Evolutionary conservation across 345 rosid genomes (phyloP).

Genomic region (Melaleuca quinquenervia): DNA sequence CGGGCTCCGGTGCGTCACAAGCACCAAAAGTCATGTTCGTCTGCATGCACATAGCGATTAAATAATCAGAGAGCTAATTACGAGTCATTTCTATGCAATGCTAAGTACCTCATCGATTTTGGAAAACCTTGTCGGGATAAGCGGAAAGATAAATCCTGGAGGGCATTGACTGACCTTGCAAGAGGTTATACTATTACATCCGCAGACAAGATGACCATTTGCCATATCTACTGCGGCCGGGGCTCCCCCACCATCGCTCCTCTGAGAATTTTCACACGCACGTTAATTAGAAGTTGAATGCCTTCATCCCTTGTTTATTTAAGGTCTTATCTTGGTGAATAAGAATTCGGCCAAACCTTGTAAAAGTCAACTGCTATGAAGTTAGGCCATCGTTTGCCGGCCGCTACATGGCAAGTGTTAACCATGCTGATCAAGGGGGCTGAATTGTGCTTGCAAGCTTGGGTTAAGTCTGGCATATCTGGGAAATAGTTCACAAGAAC

Average conservation of each 20-base stretch:
- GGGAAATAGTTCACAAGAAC: constrained; percentile 68
- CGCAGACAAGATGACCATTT: constrained; percentile 76
- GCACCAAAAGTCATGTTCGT: constrained; percentile 36
- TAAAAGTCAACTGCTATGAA: constrained; percentile 88
- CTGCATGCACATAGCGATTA: constrained; percentile 10
- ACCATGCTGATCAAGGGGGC: constrained; percentile 52
- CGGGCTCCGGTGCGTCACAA: constrained; percentile 20
- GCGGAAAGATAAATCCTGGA: neutral
- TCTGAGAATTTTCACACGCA: constrained; percentile 23
- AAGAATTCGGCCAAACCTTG: constrained; percentile 28
- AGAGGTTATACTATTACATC: constrained; percentile 44
- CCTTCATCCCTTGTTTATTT: neutral
- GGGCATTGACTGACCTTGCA: constrained; percentile 42
- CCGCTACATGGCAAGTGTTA: constrained; percentile 40
- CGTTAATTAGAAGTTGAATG: neutral
- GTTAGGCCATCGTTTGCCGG: constrained; percentile 88
- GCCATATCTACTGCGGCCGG: constrained; percentile 49
- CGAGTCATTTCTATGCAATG: neutral
- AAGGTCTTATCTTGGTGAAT: neutral
- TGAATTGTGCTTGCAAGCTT: constrained; percentile 69
- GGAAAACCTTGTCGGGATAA: neutral
- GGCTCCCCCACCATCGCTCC: constrained; percentile 90
- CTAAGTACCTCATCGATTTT: neutral
- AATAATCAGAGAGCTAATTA: neutral
- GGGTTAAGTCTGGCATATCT: constrained; percentile 28